phyloP scores from a whole-genome alignment of 2,329 filamentous ascomycete species.

The Akanthomyces lecanii region DNA sequence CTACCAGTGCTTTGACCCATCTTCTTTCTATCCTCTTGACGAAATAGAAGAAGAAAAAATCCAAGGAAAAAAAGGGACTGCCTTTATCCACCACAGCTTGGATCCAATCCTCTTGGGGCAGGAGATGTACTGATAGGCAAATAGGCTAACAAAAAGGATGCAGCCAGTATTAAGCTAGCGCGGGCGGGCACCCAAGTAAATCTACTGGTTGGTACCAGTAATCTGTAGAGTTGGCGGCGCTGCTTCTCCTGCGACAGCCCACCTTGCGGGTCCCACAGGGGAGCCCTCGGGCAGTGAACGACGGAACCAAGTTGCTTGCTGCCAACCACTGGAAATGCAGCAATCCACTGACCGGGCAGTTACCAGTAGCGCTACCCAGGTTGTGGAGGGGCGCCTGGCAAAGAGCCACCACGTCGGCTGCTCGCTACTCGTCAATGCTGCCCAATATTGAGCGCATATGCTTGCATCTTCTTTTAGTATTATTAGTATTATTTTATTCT shows the following conservation, averaged over 20 bases:
- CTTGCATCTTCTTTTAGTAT: too few relatives aligned
- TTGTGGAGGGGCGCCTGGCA: not conserved
- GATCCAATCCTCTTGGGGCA: not conserved
- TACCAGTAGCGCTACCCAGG: too few relatives aligned
- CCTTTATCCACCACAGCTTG: not conserved
- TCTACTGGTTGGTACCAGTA: not conserved
- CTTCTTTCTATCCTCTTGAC: too few relatives aligned
- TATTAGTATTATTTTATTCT: too few relatives aligned
- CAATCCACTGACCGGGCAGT: too few relatives aligned
- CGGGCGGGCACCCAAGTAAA: not conserved
- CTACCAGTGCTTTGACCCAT: too few relatives aligned
- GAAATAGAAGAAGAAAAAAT: too few relatives aligned
- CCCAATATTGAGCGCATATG: too few relatives aligned
- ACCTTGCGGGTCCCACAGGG: too few relatives aligned
- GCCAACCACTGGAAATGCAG: too few relatives aligned
- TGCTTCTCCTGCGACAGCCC: not conserved
- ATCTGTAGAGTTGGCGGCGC: not conserved
- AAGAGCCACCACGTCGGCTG: not conserved
- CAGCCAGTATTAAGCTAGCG: not conserved
- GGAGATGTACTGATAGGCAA: constrained; percentile 2
- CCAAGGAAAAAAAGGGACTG: not conserved
- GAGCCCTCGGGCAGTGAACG: too few relatives aligned
- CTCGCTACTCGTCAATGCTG: not conserved
- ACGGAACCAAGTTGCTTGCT: too few relatives aligned
- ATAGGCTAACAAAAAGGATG: not conserved